A percentile compares a stretch with the other conserved stretches of the same genome.
Evolutionary conservation across 2,329 filamentous ascomycete species (phyloP).

Genomic region (Talaromyces funiculosus): DNA sequence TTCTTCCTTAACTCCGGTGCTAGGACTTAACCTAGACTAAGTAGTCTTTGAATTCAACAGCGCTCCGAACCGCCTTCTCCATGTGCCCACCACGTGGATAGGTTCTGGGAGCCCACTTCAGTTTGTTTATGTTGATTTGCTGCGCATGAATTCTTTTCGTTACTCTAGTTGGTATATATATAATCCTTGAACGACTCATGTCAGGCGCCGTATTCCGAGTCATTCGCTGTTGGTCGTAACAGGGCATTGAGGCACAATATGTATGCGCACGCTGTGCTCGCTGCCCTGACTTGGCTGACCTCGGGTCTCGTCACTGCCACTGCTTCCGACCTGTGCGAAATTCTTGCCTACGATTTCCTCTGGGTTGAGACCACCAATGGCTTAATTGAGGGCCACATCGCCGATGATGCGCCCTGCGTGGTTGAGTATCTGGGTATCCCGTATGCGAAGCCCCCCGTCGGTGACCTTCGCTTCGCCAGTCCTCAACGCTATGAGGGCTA

Average conservation of each 20-base stretch:
- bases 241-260: background rate
- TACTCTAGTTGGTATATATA: too few species aligned
- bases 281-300: background rate
- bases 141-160: background rate
- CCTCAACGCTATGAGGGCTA: background rate
- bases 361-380: slow-evolving; percentile 22
- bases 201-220: too few species aligned
- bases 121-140: background rate
- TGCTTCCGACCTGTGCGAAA: background rate
- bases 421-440: slow-evolving; percentile 6
- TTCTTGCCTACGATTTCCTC: background rate
- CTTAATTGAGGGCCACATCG: slow-evolving; percentile 20
- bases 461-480: slow-evolving; percentile 4
- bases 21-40: background rate
- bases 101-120: background rate
- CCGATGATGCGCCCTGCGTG: slow-evolving; percentile 21
- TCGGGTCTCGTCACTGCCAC: background rate
- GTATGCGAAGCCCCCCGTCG: slow-evolving; percentile 5
- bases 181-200: too few species aligned
- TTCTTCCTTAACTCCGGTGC: too few species aligned
- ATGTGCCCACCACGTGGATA: too few species aligned
- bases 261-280: background rate
- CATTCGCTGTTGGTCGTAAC: background rate
- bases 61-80: too few species aligned
- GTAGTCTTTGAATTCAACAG: too few species aligned